phyloP scores from a whole-genome alignment of 2,329 filamentous ascomycete species.

The Verticillium klebahnii region DNA sequence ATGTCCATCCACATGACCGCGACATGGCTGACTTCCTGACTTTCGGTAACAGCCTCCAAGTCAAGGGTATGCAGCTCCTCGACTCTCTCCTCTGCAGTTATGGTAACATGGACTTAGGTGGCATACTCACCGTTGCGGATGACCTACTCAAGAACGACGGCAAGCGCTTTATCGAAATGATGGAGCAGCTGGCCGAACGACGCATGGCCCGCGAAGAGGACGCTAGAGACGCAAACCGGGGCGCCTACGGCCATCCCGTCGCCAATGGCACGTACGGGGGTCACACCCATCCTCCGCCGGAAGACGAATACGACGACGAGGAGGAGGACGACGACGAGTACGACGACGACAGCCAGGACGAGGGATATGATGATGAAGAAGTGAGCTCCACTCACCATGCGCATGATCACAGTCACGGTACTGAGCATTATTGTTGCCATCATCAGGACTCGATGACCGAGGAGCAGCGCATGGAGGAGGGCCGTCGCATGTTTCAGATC shows the following conservation, averaged over 20 bases:
- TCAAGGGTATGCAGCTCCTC: constrained; percentile 64
- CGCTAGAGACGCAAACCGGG: constrained; percentile 62
- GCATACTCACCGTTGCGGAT: constrained; percentile 97
- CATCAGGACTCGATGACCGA: constrained; percentile 90
- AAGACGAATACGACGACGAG: constrained; percentile 70
- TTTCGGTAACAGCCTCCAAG: constrained; percentile 94
- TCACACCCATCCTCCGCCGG: constrained; percentile 69
- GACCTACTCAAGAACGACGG: constrained; percentile 98
- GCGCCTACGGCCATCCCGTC: constrained; percentile 48
- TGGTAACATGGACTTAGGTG: constrained; percentile 63
- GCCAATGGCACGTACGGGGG: constrained; percentile 56
- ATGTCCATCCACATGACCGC: constrained; percentile 62
- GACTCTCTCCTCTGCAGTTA: constrained; percentile 37
- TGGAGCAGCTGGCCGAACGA: constrained; percentile 97
- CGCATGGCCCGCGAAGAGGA: constrained; percentile 97
- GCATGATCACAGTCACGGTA: constrained; percentile 23
- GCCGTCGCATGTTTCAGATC: constrained; percentile 97
- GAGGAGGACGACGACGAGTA: constrained; percentile 52
- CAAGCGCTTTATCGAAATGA: constrained; percentile 99
- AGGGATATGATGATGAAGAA: constrained; percentile 58
- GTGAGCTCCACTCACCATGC: constrained; percentile 22
- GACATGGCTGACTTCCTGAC: constrained; percentile 86
- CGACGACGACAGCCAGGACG: constrained; percentile 50
- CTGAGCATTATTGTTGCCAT: constrained; percentile 36
- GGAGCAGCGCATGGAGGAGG: constrained; percentile 98